Base-by-base conservation (phyloP, 1,139 yeast species). In the Blastobotrys elegans region DNA sequence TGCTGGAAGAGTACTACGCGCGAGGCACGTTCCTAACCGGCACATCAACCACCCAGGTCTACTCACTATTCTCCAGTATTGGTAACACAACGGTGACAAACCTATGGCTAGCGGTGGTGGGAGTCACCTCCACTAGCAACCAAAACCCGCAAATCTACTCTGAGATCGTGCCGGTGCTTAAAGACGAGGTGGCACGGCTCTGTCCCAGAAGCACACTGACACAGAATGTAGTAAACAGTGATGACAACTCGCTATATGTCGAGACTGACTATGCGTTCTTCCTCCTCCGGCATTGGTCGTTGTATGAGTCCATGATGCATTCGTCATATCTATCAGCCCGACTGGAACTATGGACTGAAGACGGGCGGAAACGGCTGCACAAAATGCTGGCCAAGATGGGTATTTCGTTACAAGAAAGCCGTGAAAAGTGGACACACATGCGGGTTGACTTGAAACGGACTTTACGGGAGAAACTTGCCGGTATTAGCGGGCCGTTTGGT, bases 341-440 rank as follows among this genome's bases (percentile, higher is more conserved):
- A 62, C 71, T 92, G 51, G 82, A 82, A 51, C 69, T 92, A 39
- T 94, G 96, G 92, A 84, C 94, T 20, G 96, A 87, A 60, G 94
- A 86, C 50, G 98, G 98, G 3, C 79, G 83, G 57, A 88, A 87
- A 63, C 77, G 82, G 56, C 70, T 94, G 43, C 95, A 90, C 63
- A 89, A 89, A 59, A 74, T 94, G 76, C 85, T 94, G 69, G 98
- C 98, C 2, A 80, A 85, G 57, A 92, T 94, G 97, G 98, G 98
- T 6, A 84, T 94, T 4, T 84, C 97, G 0, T 70, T 94, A 43
- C 85, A 82, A 2, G 84, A 85, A 21, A 95, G 97, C 1, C 85
- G 84, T 58, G 97, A 94, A 65, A 82, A 83, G 53, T 94, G 97
- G 97, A 74, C 84, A 30, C 95, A 92, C 64, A 81, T 90, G 82